phyloP scores from a whole-genome alignment of 768 basidiomycete genomes.

The Lanmaoa pseudosensibilis region DNA sequence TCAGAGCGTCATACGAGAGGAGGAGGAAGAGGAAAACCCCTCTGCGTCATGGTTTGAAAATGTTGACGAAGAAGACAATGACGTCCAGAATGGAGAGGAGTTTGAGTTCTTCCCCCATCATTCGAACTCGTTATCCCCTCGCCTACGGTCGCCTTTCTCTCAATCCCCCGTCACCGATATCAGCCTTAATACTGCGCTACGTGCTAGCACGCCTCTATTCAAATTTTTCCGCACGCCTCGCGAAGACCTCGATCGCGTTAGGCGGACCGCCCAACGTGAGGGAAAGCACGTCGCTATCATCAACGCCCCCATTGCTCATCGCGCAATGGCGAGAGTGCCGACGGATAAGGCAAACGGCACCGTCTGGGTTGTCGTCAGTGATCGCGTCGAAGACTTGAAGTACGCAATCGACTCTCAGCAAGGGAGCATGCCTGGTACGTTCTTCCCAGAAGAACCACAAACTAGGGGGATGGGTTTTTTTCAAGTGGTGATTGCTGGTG shows the following conservation, averaged over 20 bases:
- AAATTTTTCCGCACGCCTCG: slow-evolving; percentile 35
- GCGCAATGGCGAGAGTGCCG: slow-evolving; percentile 19
- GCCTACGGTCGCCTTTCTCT: slow-evolving; percentile 28
- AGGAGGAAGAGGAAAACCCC: slow-evolving; percentile 8
- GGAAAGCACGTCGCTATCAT: slow-evolving; percentile 35
- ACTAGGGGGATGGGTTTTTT: slow-evolving; percentile 28
- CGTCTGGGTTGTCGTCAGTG: slow-evolving; percentile 34
- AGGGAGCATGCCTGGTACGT: slow-evolving; percentile 32
- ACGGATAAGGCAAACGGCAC: slow-evolving; percentile 19
- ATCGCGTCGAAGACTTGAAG: slow-evolving; percentile 33
- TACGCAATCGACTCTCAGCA: slow-evolving; percentile 35
- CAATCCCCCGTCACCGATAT: slow-evolving; percentile 25
- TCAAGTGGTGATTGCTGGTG: slow-evolving; percentile 34
- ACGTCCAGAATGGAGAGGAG: slow-evolving; percentile 6
- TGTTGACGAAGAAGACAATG: slow-evolving; percentile 9
- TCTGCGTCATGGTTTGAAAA: slow-evolving; percentile 9
- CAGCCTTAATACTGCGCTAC: slow-evolving; percentile 27
- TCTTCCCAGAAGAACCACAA: slow-evolving; percentile 22
- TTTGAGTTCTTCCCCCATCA: slow-evolving; percentile 14
- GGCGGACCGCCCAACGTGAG: slow-evolving; percentile 29
- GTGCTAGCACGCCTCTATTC: slow-evolving; percentile 34
- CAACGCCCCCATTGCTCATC: slow-evolving; percentile 27
- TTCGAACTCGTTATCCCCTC: slow-evolving; percentile 25
- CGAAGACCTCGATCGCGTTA: slow-evolving; percentile 27
- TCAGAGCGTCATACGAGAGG: slow-evolving; percentile 8